phyloP scores from a whole-genome alignment of 768 basidiomycete genomes.

The Russula foetens region DNA sequence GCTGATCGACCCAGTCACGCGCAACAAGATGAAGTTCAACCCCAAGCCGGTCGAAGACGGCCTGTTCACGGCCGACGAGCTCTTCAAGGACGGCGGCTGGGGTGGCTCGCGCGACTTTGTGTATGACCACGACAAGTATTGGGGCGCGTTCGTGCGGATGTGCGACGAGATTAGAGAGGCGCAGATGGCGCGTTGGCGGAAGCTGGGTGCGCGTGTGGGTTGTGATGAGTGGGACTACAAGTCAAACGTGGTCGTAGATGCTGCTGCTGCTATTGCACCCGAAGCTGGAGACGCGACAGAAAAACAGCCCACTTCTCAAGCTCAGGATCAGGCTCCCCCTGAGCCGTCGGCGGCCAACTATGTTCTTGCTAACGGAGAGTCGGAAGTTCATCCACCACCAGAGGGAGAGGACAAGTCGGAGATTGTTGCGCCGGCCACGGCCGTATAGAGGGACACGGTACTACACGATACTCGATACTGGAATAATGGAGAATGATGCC shows the following conservation, averaged over 20 bases:
- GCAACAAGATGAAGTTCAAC: constrained; percentile 69
- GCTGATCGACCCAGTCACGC: constrained; percentile 78
- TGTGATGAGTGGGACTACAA: constrained; percentile 79
- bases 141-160: constrained; percentile 52
- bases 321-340: not conserved
- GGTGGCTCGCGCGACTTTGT: constrained; percentile 58
- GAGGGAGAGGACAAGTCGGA: not conserved
- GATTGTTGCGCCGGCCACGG: not conserved
- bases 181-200: constrained; percentile 57
- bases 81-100: constrained; percentile 60
- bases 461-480: no score
- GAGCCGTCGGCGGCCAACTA: not conserved
- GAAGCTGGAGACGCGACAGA: not conserved
- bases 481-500: no score
- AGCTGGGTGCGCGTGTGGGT: constrained; percentile 61
- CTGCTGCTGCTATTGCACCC: not conserved
- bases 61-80: constrained; percentile 59
- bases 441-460: constrained; percentile 7
- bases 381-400: no score
- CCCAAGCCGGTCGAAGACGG: constrained; percentile 56
- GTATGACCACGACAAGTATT: constrained; percentile 71
- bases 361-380: not conserved
- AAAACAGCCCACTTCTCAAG: not conserved
- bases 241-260: constrained; percentile 10
- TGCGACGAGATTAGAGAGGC: constrained; percentile 41